Conservation (phyloP, 2,329 filamentous ascomycete genomes). For the Cryphonectria japonica region DNA sequence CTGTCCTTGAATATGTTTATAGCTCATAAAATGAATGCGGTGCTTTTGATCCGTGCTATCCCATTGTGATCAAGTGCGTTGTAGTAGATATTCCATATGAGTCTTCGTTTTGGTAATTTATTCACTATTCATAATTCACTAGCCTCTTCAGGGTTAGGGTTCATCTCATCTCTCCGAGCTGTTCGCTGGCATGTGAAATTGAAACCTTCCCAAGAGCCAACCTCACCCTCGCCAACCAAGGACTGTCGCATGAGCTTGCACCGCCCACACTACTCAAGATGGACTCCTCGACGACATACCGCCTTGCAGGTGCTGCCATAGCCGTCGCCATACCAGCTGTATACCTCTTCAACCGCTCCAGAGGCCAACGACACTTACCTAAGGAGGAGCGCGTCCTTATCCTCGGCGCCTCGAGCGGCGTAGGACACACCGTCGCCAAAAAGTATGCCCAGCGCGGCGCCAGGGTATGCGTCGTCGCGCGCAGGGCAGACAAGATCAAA, state of each 20-base stretch:
- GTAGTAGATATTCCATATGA: too few relatives aligned
- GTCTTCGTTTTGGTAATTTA: too few relatives aligned
- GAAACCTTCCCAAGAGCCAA: too few relatives aligned
- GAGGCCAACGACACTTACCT: constrained; percentile 9
- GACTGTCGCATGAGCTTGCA: background rate
- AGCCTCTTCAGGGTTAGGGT: background rate
- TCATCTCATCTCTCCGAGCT: background rate
- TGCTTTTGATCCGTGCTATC: too few relatives aligned
- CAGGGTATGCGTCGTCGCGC: constrained; percentile 37
- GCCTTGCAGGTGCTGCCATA: constrained; percentile 12
- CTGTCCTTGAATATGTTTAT: background rate
- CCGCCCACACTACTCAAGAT: background rate
- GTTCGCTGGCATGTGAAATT: background rate
- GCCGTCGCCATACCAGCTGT: constrained; percentile 19
- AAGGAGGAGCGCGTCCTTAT: constrained; percentile 38
- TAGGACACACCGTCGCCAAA: constrained; percentile 37
- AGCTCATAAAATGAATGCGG: background rate
- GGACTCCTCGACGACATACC: background rate
- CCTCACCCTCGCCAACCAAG: too few relatives aligned
- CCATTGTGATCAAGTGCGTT: too few relatives aligned
- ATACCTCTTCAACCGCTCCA: constrained; percentile 4
- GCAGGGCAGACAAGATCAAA: constrained; percentile 35
- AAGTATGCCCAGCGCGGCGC: constrained; percentile 38
- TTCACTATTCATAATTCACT: background rate
- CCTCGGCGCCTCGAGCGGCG: constrained; percentile 41